phyloP scores from a whole-genome alignment of 1,139 yeast species.

The Nakaseomyces uthaithaninus region DNA sequence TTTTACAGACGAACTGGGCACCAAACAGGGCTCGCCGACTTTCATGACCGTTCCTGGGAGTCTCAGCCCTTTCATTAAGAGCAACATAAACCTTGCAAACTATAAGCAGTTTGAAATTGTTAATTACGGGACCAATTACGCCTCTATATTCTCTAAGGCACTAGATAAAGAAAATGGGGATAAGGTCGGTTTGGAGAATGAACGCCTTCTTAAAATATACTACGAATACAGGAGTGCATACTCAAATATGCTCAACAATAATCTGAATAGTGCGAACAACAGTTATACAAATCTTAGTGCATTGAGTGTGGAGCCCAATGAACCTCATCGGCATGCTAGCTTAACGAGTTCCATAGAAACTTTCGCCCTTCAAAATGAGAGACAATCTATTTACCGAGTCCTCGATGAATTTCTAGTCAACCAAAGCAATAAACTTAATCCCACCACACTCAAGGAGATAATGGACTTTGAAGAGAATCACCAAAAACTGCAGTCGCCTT shows the following conservation, averaged over 20 bases:
- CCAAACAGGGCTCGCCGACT: not conserved
- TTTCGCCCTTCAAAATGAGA: conserved; percentile 13
- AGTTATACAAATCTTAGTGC: conserved; percentile 9
- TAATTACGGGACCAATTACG: conserved; percentile 10
- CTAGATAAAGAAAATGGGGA: conserved; percentile 11
- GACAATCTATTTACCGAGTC: conserved; percentile 12
- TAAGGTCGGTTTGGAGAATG: conserved; percentile 16
- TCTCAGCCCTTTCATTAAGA: not conserved
- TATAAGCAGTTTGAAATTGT: conserved; percentile 7
- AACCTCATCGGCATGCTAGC: conserved; percentile 18
- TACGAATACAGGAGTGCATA: conserved; percentile 12
- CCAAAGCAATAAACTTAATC: conserved; percentile 15
- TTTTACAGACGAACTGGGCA: not conserved
- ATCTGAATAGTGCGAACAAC: conserved; percentile 10
- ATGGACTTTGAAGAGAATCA: conserved; percentile 1
- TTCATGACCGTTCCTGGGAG: not conserved
- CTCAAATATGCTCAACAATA: not conserved
- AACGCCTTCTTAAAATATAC: conserved; percentile 17
- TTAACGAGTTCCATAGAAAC: conserved; percentile 18
- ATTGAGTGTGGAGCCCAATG: conserved; percentile 4
- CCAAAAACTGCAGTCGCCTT: not conserved
- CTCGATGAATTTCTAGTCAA: conserved; percentile 15
- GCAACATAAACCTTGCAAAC: not conserved
- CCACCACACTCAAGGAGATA: conserved; percentile 11
- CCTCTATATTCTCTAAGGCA: conserved; percentile 11